phyloP scores from a whole-genome alignment of 495 filamentous ascomycete species.

The Annulohypoxylon bovei region DNA sequence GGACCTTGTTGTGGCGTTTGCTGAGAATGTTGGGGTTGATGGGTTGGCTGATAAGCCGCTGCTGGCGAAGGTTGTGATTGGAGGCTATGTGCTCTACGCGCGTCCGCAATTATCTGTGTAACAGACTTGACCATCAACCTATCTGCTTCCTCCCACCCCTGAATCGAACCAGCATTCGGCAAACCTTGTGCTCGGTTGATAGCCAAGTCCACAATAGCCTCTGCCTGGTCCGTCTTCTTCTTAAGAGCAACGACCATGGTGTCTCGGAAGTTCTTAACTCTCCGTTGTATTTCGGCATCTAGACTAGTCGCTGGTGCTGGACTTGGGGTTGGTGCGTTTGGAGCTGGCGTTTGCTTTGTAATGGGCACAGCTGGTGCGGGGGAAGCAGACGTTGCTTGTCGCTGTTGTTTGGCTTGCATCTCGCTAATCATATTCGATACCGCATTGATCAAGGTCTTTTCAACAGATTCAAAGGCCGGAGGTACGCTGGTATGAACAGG shows the following conservation, averaged over 20 bases:
- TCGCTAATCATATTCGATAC: slow-evolving; percentile 45
- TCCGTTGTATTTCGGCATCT: slow-evolving; percentile 46
- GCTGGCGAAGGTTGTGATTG: slow-evolving; percentile 25
- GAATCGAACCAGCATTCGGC: slow-evolving; percentile 39
- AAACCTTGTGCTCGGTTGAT: slow-evolving; percentile 47
- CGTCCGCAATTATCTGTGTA: slow-evolving; percentile 46
- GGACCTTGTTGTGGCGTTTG: slow-evolving; percentile 25
- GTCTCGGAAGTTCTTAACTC: slow-evolving; percentile 40
- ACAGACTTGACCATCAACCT: slow-evolving; percentile 47
- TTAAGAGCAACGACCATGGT: slow-evolving; percentile 44
- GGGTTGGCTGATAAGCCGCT: not conserved
- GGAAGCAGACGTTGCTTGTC: slow-evolving; percentile 38
- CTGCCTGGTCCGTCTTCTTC: slow-evolving; percentile 46
- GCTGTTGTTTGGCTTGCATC: slow-evolving; percentile 41
- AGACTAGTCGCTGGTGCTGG: slow-evolving; percentile 37
- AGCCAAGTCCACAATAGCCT: slow-evolving; percentile 44
- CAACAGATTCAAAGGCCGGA: slow-evolving; percentile 39
- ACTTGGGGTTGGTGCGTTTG: slow-evolving; percentile 35
- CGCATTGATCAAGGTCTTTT: slow-evolving; percentile 42
- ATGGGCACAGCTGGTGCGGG: slow-evolving; percentile 22
- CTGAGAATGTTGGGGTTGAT: slow-evolving; percentile 29
- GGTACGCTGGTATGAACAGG: slow-evolving; percentile 40
- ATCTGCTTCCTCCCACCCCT: slow-evolving; percentile 48
- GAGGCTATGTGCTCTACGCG: slow-evolving; percentile 37
- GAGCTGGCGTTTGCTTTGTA: slow-evolving; percentile 34